These are phyloP conservation scores for Verticillium klebahnii DNA, from an alignment of 2,329 filamentous ascomycete genomes.

Conservation along the genomic window DNA sequence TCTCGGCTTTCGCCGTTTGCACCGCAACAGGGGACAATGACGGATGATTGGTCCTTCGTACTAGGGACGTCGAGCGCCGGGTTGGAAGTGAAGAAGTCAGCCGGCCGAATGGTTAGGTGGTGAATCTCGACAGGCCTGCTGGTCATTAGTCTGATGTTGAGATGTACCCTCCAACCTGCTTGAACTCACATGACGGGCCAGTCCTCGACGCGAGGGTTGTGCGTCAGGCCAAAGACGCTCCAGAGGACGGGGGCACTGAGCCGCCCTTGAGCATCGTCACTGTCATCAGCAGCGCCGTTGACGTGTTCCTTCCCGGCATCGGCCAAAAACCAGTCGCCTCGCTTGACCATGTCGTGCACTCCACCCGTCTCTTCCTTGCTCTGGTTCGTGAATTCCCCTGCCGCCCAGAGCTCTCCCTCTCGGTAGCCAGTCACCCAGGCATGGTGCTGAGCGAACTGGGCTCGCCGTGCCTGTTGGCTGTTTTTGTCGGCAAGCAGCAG, in stretches of 20 bases:
- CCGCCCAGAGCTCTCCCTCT: constrained; percentile 46
- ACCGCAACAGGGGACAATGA: constrained; percentile 31
- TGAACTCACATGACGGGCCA: constrained; percentile 46
- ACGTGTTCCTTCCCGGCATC: constrained; percentile 13
- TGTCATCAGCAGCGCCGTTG: constrained; percentile 9
- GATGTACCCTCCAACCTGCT: neutral
- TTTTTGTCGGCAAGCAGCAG: constrained; percentile 1
- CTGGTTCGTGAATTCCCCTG: constrained; percentile 48
- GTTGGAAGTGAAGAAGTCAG: constrained; percentile 42
- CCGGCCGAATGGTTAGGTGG: constrained; percentile 38
- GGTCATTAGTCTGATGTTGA: constrained; percentile 2
- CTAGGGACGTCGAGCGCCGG: constrained; percentile 41
- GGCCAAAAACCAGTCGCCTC: constrained; percentile 39
- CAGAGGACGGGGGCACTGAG: constrained; percentile 35
- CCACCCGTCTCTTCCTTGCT: constrained; percentile 36
- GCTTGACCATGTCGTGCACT: constrained; percentile 39
- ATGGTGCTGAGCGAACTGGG: constrained; percentile 38
- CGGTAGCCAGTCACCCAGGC: constrained; percentile 45
- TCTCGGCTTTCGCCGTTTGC: constrained; percentile 1
- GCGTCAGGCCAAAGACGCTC: constrained; percentile 44
- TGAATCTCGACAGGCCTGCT: constrained; percentile 44
- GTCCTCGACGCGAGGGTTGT: constrained; percentile 43
- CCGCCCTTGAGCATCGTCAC: constrained; percentile 5
- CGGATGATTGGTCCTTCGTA: constrained; percentile 32
- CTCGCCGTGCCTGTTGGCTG: constrained; percentile 1